phyloP scores from a whole-genome alignment of 176 grass and related monocot genomes.

The Musa troglodytarum region DNA sequence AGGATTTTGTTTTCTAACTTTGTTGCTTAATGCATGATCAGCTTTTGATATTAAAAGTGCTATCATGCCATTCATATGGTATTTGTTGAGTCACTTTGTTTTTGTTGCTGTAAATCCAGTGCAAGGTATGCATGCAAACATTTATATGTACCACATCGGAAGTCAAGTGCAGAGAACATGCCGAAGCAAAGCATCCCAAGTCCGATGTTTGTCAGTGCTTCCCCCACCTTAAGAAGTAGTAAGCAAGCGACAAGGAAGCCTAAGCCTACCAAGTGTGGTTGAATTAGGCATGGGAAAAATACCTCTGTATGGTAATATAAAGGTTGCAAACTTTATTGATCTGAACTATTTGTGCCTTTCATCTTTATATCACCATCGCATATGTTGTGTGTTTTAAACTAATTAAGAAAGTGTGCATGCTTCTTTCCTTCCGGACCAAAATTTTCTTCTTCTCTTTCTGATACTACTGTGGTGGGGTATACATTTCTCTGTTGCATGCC shows the following conservation, averaged over 20 bases:
- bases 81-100: not conserved
- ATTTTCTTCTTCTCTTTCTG: no score
- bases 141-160: slow-evolving; percentile 99
- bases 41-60: no score
- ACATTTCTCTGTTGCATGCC: no score
- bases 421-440: no score
- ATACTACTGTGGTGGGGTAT: no score
- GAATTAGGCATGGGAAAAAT: not conserved
- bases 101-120: slow-evolving; percentile 40
- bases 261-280: slow-evolving; percentile 1
- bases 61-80: not conserved
- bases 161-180: slow-evolving; percentile 93
- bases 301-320: not conserved
- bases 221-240: slow-evolving; percentile 83
- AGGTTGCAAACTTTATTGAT: not conserved
- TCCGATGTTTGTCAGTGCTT: slow-evolving; percentile 66
- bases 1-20: no score
- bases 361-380: not conserved
- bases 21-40: no score
- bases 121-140: slow-evolving; percentile 99
- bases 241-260: slow-evolving; percentile 21
- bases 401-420: not conserved
- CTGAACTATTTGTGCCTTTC: not conserved
- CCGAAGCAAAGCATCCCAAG: slow-evolving; percentile 94
- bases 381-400: not conserved